Base-by-base conservation (phyloP, 306 rosid species). In the Lathyrus sativus region DNA sequence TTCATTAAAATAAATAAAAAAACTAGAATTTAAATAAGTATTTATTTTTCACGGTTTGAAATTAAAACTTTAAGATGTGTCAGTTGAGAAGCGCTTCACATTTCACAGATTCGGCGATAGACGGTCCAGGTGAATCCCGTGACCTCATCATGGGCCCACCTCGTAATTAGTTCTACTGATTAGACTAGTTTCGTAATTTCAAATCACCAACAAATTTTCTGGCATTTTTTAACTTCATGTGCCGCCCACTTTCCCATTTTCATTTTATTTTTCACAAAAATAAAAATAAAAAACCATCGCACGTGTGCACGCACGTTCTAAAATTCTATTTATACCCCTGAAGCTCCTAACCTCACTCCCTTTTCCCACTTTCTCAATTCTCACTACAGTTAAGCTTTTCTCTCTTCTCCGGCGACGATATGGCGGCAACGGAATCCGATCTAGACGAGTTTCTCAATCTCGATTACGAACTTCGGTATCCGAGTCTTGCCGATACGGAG, bases 391-490 rank as follows among this genome's bases (percentile, higher is more conserved):
- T 9, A 7, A 55, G 3, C 12, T 64, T 62, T 37, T 38, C 66
- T 57, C 24, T 14, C 26, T 77, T 70, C 77, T 24, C 81, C 70
- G 63, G 48, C 51, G 37, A 31, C 65, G 22, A 2, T 6, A 88
- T 79, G 73, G 24, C 75, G 15, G 65, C 95, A 19, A 83, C 92
- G 28, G 96, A 82, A 67, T 62, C 76, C n/a, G 88, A 70, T 57
- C 48, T 81, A 0, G 79, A 80, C 4, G 73, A 72, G 0, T 57
- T 74, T 2, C 41, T 59, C 2, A 41, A 54, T 33, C 71, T 74
- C 66, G 78, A 65, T 44, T 51, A 63, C 57, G 66, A 65, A 0
- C 59, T 74, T 24, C 67, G 83, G n/a, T 15, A 41, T 69, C 79
- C 65, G 6, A 66, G 57, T 35, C 81, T 78, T 50, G 8, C 70